These are phyloP conservation scores for Citrus australasica DNA, from an alignment of 345 rosid species.

Conservation along the genomic window DNA sequence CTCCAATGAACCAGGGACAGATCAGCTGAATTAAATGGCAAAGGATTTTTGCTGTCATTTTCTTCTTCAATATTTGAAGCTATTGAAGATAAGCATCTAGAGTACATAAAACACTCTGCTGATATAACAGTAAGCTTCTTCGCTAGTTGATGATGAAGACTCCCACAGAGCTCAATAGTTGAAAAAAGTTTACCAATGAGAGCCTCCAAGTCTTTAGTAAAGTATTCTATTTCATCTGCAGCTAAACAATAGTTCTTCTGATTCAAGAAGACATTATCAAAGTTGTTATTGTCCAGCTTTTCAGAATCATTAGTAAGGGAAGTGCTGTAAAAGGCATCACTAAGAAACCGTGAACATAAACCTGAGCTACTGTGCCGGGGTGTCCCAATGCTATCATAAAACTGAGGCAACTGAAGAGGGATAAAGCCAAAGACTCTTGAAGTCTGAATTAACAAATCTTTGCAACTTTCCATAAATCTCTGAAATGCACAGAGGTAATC, in stretches of 20 bases:
- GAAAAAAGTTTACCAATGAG: conserved; percentile 48
- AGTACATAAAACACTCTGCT: conserved; percentile 56
- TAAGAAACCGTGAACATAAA: conserved; percentile 43
- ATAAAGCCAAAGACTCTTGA: conserved; percentile 38
- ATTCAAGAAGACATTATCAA: conserved; percentile 18
- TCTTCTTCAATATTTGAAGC: conserved; percentile 35
- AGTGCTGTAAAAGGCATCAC: conserved; percentile 25
- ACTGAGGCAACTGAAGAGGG: conserved; percentile 35
- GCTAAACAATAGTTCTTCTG: conserved; percentile 31
- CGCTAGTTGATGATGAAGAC: conserved; percentile 54
- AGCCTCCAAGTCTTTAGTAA: conserved; percentile 44
- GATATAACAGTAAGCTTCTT: conserved; percentile 50
- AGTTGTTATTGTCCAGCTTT: conserved; percentile 23
- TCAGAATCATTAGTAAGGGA: conserved; percentile 30
- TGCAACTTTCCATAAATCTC: conserved; percentile 55
- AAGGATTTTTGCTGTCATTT: conserved; percentile 26
- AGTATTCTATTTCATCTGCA: conserved; percentile 46
- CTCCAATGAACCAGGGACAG: conserved; percentile 39
- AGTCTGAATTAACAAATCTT: conserved; percentile 40
- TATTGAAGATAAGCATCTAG: conserved; percentile 49
- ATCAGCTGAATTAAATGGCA: conserved; percentile 29
- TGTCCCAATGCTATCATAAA: conserved; percentile 22
- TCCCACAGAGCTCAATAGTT: conserved; percentile 60
- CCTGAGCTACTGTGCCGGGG: conserved; percentile 24
- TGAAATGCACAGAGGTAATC: conserved; percentile 73